A percentile compares a stretch with the other conserved stretches of the same genome.
phyloP scores from a whole-genome alignment of 495 filamentous ascomycete genomes.

The Penicillium atrosanguineum region DNA sequence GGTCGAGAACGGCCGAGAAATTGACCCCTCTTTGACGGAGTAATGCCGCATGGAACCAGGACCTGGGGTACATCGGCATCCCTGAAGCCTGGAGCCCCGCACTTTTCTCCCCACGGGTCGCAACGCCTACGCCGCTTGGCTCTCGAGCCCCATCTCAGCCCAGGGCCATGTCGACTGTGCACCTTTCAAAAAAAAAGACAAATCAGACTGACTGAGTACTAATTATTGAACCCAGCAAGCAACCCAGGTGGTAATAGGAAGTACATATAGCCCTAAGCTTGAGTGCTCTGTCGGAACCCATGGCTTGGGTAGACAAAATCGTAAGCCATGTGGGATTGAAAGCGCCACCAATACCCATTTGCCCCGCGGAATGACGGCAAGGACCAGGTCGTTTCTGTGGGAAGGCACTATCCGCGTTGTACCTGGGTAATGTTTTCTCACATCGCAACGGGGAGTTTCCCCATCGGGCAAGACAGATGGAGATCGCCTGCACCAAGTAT shows the following conservation, averaged over 20 bases:
- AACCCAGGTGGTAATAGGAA: no score
- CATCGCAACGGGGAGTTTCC: conserved; percentile 5
- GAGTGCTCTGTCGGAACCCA: background rate
- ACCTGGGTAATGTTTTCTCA: background rate
- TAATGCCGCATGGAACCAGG: background rate
- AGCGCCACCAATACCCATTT: background rate
- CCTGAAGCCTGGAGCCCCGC: conserved; percentile 15
- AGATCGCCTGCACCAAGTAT: conserved; percentile 1
- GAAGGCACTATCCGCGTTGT: no score
- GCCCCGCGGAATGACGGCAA: background rate
- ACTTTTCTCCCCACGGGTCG: conserved; percentile 10
- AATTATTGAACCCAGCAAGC: no score
- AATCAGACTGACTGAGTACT: no score
- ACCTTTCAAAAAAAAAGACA: no score
- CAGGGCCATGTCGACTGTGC: no score
- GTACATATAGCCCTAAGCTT: no score
- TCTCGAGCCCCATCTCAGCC: conserved; percentile 2
- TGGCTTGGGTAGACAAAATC: conserved; percentile 1
- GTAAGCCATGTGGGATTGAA: conserved; percentile 8
- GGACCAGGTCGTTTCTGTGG: background rate
- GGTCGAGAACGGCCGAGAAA: background rate
- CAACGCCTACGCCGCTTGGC: conserved; percentile 7
- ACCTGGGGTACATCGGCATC: conserved; percentile 13
- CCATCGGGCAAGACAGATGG: conserved; percentile 8
- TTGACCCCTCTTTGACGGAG: background rate